Percentiles rank a stretch among this genome's conserved stretches.
Conservation (phyloP, 2,329 filamentous ascomycete genomes). For the Phaeosphaeriaceae sp. region DNA sequence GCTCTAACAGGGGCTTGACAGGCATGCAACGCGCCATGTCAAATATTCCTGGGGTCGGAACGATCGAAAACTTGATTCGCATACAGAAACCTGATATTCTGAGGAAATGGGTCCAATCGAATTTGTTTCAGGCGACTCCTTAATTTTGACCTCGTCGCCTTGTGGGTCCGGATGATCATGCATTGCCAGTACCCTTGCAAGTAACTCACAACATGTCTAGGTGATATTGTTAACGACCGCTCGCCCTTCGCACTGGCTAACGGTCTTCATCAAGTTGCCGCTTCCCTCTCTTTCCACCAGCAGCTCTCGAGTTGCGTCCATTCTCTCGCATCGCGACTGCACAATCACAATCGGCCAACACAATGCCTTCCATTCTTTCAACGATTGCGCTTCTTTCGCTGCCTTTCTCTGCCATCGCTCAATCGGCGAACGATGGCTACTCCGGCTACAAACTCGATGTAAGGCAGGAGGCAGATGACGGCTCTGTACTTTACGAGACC, state of each 20-base stretch:
- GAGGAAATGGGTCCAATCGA: conserved; percentile 11
- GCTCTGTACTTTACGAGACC: conserved; percentile 62
- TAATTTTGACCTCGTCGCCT: conserved; percentile 36
- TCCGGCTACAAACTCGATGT: conserved; percentile 62
- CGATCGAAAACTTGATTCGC: conserved; percentile 24
- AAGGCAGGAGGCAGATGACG: conserved; percentile 57
- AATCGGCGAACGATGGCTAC: conserved; percentile 57
- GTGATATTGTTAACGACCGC: conserved; percentile 26
- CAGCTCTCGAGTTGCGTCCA: conserved; percentile 34
- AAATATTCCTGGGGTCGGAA: conserved; percentile 21
- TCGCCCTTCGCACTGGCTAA: conserved; percentile 24
- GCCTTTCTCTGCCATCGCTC: conserved; percentile 41
- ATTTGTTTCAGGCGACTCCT: conserved; percentile 26
- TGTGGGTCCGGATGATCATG: conserved; percentile 18
- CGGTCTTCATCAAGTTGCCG: conserved; percentile 25
- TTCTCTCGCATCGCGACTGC: conserved; percentile 13
- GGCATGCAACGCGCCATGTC: conserved; percentile 25
- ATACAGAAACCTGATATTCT: conserved; percentile 34
- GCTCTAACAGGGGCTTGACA: conserved; percentile 27
- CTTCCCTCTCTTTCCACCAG: conserved; percentile 17
- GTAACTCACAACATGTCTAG: conserved; percentile 25
- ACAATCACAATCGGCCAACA: conserved; percentile 15
- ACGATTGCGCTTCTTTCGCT: conserved; percentile 41
- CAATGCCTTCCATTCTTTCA: conserved; percentile 33
- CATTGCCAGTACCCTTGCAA: conserved; percentile 31